Evolutionary conservation across 306 rosid genomes (phyloP).

Genomic region (Cicer bijugum): DNA sequence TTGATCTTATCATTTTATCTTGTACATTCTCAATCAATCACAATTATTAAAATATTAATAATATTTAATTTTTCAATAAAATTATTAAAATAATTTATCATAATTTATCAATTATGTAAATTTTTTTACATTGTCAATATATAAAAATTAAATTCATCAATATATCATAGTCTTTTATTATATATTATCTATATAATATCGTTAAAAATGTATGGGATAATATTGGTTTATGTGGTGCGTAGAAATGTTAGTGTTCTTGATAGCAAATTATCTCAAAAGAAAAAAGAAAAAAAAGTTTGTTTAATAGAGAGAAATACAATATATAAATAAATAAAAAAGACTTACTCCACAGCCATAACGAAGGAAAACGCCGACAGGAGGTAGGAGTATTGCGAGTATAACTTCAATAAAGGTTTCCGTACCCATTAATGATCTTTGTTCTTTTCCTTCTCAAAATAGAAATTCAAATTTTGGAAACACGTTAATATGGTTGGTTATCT

Average conservation of each 20-base stretch:
- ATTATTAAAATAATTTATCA: neutral
- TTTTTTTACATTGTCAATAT: no score
- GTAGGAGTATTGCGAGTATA: conserved; percentile 61
- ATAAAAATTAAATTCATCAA: no score
- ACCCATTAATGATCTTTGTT: conserved; percentile 44
- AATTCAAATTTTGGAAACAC: neutral
- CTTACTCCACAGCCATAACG: conserved; percentile 69
- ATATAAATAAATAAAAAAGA: neutral
- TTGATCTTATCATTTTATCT: no score
- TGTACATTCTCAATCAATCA: no score
- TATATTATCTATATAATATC: neutral
- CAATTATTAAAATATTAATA: no score
- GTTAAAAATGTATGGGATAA: neutral
- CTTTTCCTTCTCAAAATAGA: conserved; percentile 8
- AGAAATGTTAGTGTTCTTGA: neutral
- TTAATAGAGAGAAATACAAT: neutral
- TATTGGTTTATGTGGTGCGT: neutral
- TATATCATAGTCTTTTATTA: no score
- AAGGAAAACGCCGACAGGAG: conserved; percentile 80
- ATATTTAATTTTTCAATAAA: neutral
- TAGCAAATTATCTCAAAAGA: neutral
- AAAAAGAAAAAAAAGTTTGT: no score
- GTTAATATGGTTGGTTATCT: neutral
- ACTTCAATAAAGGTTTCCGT: conserved; percentile 69
- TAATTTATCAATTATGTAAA: no score